Conservation (phyloP, 1,284 basidiomycete species). For the Austropuccinia psidii region DNA sequence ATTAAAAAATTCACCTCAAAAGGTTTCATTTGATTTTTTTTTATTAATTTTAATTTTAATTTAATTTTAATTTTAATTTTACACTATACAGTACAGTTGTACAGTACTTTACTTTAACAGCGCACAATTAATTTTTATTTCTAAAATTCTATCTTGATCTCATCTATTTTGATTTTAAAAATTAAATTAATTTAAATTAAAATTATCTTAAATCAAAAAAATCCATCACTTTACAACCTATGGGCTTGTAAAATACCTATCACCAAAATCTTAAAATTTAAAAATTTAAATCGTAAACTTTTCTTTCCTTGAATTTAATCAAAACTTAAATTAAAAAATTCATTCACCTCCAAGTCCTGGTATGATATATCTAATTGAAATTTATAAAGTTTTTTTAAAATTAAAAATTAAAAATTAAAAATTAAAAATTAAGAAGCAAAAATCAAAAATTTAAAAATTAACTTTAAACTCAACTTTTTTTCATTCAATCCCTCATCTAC, state of each 20-base stretch:
- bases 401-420: not conserved
- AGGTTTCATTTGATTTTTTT: not conserved
- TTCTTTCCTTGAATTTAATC: not conserved
- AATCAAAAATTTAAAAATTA: not conserved
- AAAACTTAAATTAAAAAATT: not conserved
- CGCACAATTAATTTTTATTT: too few species aligned
- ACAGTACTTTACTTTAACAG: too few species aligned
- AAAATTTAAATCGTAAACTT: not conserved
- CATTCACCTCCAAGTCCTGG: conserved; percentile 58
- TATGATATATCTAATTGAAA: conserved; percentile 57
- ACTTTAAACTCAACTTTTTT: conserved; percentile 47
- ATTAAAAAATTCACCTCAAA: not conserved
- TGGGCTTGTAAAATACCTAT: conserved; percentile 42
- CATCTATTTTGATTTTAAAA: too few species aligned
- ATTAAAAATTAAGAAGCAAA: not conserved
- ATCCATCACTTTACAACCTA: not conserved
- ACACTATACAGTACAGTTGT: too few species aligned
- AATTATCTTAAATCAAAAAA: too few species aligned
- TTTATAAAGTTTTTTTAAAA: not conserved
- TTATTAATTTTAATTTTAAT: not conserved
- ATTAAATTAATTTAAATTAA: too few species aligned
- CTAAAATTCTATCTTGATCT: too few species aligned
- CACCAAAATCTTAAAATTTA: conserved; percentile 41
- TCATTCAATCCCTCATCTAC: conserved; percentile 91
- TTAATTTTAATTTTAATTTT: not conserved